Evolutionary conservation across 768 basidiomycete species (phyloP).

Genomic region (Xerocomellus amylosporus): DNA sequence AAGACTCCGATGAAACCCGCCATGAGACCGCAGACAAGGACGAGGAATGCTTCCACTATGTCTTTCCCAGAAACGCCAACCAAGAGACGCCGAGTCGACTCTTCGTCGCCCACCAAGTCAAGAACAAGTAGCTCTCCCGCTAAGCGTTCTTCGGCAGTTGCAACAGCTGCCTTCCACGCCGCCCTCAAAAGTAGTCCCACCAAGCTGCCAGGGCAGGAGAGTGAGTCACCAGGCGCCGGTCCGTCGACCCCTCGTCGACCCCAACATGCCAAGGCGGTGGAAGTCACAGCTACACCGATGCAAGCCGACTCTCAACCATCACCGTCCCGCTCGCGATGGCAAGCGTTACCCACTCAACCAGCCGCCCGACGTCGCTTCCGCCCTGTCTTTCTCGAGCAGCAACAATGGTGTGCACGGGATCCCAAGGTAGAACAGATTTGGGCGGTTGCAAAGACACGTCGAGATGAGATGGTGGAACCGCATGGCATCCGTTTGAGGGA

Average conservation of each 20-base stretch:
- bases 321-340: slow-evolving; percentile 17
- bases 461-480: slow-evolving; percentile 13
- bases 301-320: slow-evolving; percentile 25
- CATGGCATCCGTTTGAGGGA: slow-evolving; percentile 17
- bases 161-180: slow-evolving; percentile 18
- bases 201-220: slow-evolving; percentile 1
- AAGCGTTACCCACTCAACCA: slow-evolving; percentile 9
- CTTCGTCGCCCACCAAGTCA: slow-evolving; percentile 12
- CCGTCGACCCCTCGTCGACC: slow-evolving; percentile 27
- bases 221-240: slow-evolving; percentile 4
- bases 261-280: slow-evolving; percentile 5
- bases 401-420: slow-evolving; percentile 46
- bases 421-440: slow-evolving; percentile 34
- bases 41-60: not conserved
- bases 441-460: slow-evolving; percentile 14
- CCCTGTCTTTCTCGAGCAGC: slow-evolving; percentile 48
- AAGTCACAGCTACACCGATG: slow-evolving; percentile 1
- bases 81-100: slow-evolving; percentile 38
- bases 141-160: not conserved
- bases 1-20: slow-evolving; percentile 23
- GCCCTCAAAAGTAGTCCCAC: slow-evolving; percentile 12
- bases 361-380: slow-evolving; percentile 41
- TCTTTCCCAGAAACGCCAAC: slow-evolving; percentile 41
- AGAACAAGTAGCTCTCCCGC: slow-evolving; percentile 12
- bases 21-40: slow-evolving; percentile 12